Evolutionary conservation across 2,329 filamentous ascomycete species (phyloP).

Genomic region (Zarea fungicola): DNA sequence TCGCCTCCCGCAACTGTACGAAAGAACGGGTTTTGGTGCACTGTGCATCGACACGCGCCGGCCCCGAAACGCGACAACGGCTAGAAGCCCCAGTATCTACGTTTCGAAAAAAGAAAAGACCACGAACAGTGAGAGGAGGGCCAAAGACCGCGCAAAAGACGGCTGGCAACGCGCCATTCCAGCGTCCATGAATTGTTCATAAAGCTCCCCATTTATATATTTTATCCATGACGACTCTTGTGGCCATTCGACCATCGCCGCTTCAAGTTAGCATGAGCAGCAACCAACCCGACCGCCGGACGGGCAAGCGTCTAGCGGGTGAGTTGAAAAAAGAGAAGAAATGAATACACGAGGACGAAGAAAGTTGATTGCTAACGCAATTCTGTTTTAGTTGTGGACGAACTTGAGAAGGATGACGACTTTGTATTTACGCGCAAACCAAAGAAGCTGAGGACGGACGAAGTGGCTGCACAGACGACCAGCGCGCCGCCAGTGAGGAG

Average conservation of each 20-base stretch:
- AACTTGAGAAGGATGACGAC: constrained; percentile 70
- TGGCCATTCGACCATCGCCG: constrained; percentile 59
- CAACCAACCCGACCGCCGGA: constrained; percentile 55
- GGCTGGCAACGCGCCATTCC: not conserved
- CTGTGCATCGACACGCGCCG: constrained; percentile 6
- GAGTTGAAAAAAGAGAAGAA: constrained; percentile 28
- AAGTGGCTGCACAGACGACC: constrained; percentile 34
- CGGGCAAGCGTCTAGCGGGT: constrained; percentile 61
- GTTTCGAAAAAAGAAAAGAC: not conserved
- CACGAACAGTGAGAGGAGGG: not conserved
- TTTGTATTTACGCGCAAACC: constrained; percentile 68
- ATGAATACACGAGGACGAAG: no score
- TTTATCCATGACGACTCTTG: constrained; percentile 65
- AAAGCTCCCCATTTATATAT: not conserved
- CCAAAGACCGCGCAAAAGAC: constrained; percentile 1
- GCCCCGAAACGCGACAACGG: constrained; percentile 6
- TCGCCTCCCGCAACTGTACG: not conserved
- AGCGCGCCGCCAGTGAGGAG: constrained; percentile 37
- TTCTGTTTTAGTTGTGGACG: constrained; percentile 34
- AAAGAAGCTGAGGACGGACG: constrained; percentile 58
- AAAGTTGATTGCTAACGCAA: no score
- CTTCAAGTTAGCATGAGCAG: constrained; percentile 66
- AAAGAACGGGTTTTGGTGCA: not conserved
- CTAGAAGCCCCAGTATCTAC: no score
- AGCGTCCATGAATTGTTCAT: not conserved